Conservation (phyloP, 495 filamentous ascomycete genomes). For the Neurospora sp. region DNA sequence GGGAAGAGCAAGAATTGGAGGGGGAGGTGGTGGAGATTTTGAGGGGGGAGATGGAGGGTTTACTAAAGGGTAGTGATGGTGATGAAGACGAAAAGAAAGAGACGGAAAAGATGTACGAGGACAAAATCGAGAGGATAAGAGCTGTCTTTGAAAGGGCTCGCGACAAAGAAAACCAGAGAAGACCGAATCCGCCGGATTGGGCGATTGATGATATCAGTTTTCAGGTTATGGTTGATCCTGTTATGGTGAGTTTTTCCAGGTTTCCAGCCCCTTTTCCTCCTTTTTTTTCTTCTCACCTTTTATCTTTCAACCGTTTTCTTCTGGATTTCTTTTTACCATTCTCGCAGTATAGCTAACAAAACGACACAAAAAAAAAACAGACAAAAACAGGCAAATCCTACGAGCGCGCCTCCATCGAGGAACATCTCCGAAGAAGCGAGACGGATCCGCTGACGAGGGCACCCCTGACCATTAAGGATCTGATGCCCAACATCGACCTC, state of each 20-base stretch:
- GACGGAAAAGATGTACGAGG: slow-evolving; percentile 2
- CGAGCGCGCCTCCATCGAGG: slow-evolving; percentile 76
- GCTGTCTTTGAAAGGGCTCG: slow-evolving; percentile 51
- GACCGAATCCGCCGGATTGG: slow-evolving; percentile 69
- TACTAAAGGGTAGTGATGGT: slow-evolving; percentile 6
- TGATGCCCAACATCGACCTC: slow-evolving; percentile 74
- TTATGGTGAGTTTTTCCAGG: slow-evolving; percentile 44
- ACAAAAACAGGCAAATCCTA: slow-evolving; percentile 85
- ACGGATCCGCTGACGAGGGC: slow-evolving; percentile 79
- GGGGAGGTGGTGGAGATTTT: slow-evolving; percentile 38
- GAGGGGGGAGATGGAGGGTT: slow-evolving; percentile 20
- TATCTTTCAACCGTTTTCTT: too few relatives aligned
- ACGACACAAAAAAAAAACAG: slow-evolving; percentile 14
- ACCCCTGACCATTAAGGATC: slow-evolving; percentile 56
- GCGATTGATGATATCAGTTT: slow-evolving; percentile 86
- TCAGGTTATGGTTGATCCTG: slow-evolving; percentile 85
- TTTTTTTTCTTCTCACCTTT: background rate
- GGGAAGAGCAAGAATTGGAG: slow-evolving; percentile 43
- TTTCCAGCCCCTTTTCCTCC: background rate
- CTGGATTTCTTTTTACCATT: background rate
- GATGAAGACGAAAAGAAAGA: slow-evolving; percentile 4
- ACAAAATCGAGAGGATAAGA: background rate
- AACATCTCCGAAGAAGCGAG: slow-evolving; percentile 66
- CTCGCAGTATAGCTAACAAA: slow-evolving; percentile 5
- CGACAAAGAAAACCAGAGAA: slow-evolving; percentile 35